Base-by-base conservation (phyloP, 1,284 basidiomycete species). In the Peniophora sp. region DNA sequence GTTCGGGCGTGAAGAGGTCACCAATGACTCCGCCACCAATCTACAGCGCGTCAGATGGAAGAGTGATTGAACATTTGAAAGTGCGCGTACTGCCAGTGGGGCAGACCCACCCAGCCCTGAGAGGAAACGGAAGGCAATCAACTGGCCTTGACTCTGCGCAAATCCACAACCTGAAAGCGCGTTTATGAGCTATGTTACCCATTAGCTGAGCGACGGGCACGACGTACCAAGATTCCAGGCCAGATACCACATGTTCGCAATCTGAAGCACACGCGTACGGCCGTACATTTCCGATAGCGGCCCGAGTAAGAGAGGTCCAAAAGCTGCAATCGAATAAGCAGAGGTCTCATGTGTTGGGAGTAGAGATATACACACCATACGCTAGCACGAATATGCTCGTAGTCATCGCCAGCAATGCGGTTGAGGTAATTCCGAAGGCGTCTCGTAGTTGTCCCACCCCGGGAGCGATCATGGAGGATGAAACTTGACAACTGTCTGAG, bases 391-490 rank as follows among this genome's bases (percentile, higher is more conserved):
- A 89, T 1, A 87, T 72, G 0, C 81, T 82, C 0, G 78, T 77
- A 9, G 73, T 75, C 63, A 88, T 71, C 0, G 80, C 77, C 14
- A 77, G 63, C 3, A 81, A 56, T 2, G 71, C 74, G 1, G 55
- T 59, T 53, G 59, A 74, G 2, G 72, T 75, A 6, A 88, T 72
- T 2, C 74, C 69, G 56, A 85, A 79, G 14, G 81, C 66, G 19
- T 59, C 52, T 2, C 80, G 77, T 10, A 88, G 60, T 46, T 77
- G 72, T 0, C 55, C 55, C 0, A 73, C 68, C 0, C 83, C 81
- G 0, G 85, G 84, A 0, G 87, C 80, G 14, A 85, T 69, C 75
- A 88, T 84, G 23, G 81, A 77, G 1, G 81, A 82, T 0, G 82
- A 74, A 1, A 83, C 67, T 32, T 5, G 12, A 32, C 12, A 32